Base-by-base conservation (phyloP, 352 stramenopile species). In the Globisporangium yorkense region DNA sequence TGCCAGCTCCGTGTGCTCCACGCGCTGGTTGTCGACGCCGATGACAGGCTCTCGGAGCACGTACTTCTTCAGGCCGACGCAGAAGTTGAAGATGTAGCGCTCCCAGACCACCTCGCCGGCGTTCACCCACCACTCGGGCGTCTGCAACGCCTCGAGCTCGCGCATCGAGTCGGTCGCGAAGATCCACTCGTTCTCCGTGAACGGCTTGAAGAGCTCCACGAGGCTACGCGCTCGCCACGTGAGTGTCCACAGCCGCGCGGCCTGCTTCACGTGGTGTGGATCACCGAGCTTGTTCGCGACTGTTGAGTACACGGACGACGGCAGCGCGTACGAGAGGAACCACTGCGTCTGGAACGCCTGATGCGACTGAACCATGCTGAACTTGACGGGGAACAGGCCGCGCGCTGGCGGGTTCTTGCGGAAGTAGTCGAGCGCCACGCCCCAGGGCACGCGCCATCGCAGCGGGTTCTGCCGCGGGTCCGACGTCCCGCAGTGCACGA, bases 181-280 rank as follows among this genome's bases (percentile, higher is more conserved):
- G 47, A 90, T 76, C 81, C 84, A 96, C 55, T 96, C 76, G 65
- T 88, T 92, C 57, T 92, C 73, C 3, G 87, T 96, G 33, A 96
- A 96, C 0, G 84, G 83, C 69, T 93, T 91, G 62, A 94, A 96
- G 3, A 92, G 53, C 56, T 89, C 81, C 15, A 92, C 81, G 5
- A 94, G 68, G 10, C 73, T 87, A 1, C 82, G 80, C 12, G 81
- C 81, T 10, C 80, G 77, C 80, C 78, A 90, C 20, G 82, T 91
- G 33, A 94, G 77, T 51, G 78, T 70, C 78, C 80, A 89, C 10
- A 94, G 66, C 51, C 74, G 70, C 3, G 78, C 77, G 0, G 82
- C 82, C 20, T 90, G 75, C 47, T 81, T 80, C 45, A 89, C 78
- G 64, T 92, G 78, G n/a, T 70, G 62, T 10, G 68, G 51, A 57